A percentile compares a stretch with the other conserved stretches of the same genome.
Conservation (phyloP, 2,329 filamentous ascomycete genomes). For the Diaporthe citri region DNA sequence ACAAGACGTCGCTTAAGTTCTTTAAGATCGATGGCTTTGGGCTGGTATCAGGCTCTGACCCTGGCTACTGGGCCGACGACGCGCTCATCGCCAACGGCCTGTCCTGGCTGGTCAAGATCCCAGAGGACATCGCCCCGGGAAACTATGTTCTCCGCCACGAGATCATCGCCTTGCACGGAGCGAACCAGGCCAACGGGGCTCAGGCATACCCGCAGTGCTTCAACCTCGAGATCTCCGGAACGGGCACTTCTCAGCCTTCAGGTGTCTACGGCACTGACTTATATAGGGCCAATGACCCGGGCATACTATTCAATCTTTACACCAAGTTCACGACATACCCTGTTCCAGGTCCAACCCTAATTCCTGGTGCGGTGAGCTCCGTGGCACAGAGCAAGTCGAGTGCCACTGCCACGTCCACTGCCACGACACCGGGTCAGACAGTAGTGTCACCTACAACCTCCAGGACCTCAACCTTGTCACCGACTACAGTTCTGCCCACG, state of each 20-base stretch:
- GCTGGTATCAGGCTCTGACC: slow-evolving; percentile 58
- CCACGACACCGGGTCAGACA: neutral
- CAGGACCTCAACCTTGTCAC: neutral
- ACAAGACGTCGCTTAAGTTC: slow-evolving; percentile 66
- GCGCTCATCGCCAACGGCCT: slow-evolving; percentile 57
- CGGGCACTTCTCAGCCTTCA: slow-evolving; percentile 46
- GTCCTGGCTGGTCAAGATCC: slow-evolving; percentile 60
- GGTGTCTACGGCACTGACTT: slow-evolving; percentile 46
- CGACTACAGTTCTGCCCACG: neutral
- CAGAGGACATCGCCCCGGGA: slow-evolving; percentile 49
- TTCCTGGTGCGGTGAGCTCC: neutral
- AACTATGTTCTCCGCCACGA: slow-evolving; percentile 60
- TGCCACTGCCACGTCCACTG: neutral
- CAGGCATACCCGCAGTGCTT: slow-evolving; percentile 63
- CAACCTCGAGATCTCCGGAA: slow-evolving; percentile 57
- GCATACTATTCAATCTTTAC: slow-evolving; percentile 46
- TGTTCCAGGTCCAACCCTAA: slow-evolving; percentile 45
- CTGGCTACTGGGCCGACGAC: slow-evolving; percentile 67
- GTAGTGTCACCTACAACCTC: neutral
- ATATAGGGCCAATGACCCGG: slow-evolving; percentile 42
- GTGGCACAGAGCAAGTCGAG: neutral
- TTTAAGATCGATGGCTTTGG: slow-evolving; percentile 74
- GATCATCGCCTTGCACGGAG: slow-evolving; percentile 46
- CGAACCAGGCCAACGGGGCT: slow-evolving; percentile 54
- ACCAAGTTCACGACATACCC: slow-evolving; percentile 41